Evolutionary conservation across 805 yeast species (phyloP).

Genomic region (Alloascoidea africana): DNA sequence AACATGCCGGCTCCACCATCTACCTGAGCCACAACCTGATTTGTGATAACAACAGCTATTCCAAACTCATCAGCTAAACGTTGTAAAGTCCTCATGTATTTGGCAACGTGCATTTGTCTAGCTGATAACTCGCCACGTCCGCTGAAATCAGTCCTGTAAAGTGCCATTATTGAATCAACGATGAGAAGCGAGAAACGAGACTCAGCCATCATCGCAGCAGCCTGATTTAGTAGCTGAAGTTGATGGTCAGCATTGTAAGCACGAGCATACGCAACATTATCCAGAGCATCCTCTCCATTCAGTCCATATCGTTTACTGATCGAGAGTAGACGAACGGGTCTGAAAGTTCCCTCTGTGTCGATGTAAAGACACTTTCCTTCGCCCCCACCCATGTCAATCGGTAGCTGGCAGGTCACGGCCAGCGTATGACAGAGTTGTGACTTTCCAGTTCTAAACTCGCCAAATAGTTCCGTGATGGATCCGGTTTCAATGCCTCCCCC

Average conservation of each 20-base stretch:
- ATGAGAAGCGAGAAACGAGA: conserved; percentile 79
- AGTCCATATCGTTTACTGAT: conserved; percentile 87
- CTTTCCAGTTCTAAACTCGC: conserved; percentile 96
- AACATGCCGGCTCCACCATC: conserved; percentile 68
- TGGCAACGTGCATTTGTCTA: conserved; percentile 87
- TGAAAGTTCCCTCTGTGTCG: conserved; percentile 94
- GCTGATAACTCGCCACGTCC: conserved; percentile 96
- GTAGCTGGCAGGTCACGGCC: conserved; percentile 93
- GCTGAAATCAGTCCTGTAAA: conserved; percentile 85
- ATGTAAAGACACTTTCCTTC: conserved; percentile 94
- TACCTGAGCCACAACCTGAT: conserved; percentile 96
- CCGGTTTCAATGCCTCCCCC: conserved; percentile 99
- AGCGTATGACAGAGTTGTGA: conserved; percentile 94
- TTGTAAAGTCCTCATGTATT: conserved; percentile 82
- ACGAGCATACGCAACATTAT: conserved; percentile 93
- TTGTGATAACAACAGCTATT: conserved; percentile 88
- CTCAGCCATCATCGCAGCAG: conserved; percentile 93
- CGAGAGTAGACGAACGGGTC: conserved; percentile 80
- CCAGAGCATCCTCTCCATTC: conserved; percentile 87
- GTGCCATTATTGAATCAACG: conserved; percentile 96
- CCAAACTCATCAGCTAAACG: conserved; percentile 96
- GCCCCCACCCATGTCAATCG: conserved; percentile 95
- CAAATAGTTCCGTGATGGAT: conserved; percentile 89
- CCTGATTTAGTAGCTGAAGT: conserved; percentile 68
- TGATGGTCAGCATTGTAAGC: conserved; percentile 98